Base-by-base conservation (phyloP, 805 yeast genomes). In the Yamadazyma nakazawae region DNA sequence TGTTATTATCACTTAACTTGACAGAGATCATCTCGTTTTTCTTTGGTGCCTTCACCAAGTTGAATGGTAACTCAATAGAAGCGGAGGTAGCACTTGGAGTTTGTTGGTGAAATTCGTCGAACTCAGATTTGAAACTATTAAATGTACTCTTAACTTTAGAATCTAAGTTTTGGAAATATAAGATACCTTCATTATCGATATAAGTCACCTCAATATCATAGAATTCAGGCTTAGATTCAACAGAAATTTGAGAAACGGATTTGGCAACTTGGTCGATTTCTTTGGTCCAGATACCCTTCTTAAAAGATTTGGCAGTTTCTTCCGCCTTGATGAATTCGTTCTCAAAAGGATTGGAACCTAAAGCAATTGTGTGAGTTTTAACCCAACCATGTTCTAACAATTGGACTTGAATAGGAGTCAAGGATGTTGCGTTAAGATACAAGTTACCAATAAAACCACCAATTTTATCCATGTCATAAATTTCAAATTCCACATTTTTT, bases 391-490 rank as follows among this genome's bases (percentile, higher is more conserved):
- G 76, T 26, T 72, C 72, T 48, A 85, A 68, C 44, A 88, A 70
- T 17, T 68, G 63, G 12, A 74, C 67, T 56, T 85, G 91, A 51
- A 81, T 72, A 18, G 88, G 90, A 17, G 52, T 49, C 28, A 61
- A 54, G 26, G 71, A 68, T 38, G 70, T 72, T 2, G 80, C 74
- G 12, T 76, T 77, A 10, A 80, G 57, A 59, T 68, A 85, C 43
- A 87, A 56, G 57, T 82, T 80, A 40, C 96, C 94, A 58, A 87
- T 80, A 58, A 89, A 89, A 0, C 86, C 88, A 48, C 96, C 96
- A 46, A 83, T 72, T 59, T 82, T 85, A 61, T 89, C 96, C 43
- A 79, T 78, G 47, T 79, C 83, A 53, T 79, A 79, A 17, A 88
- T 76, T 45, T 84, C 84, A 52, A 88, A 68, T 52, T 78, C 81